Conservation (phyloP, 139 green algal genomes). For the Chlamydomonas applanata region DNA sequence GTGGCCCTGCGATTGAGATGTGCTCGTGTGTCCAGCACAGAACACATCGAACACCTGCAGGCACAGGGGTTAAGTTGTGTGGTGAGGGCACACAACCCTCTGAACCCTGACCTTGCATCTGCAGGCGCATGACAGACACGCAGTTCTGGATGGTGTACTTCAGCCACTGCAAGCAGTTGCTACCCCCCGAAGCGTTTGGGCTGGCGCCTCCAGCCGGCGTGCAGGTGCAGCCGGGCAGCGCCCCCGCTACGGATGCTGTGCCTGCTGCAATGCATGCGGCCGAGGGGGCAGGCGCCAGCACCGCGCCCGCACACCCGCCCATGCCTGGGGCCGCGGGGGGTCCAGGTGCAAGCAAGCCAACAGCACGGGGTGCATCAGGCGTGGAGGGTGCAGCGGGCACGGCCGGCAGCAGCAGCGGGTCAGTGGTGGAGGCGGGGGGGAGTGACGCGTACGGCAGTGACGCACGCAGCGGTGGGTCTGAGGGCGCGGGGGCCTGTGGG, state of each 20-base stretch:
- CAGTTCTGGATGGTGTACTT: conserved; percentile 87
- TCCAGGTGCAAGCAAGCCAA: not conserved
- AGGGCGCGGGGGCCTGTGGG: not conserved
- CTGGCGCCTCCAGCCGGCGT: not conserved
- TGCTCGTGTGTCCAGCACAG: not conserved
- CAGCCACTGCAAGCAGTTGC: conserved; percentile 35
- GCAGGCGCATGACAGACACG: conserved; percentile 71
- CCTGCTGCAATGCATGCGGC: no score
- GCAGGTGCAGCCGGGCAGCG: not conserved
- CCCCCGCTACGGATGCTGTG: no score
- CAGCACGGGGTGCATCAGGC: not conserved
- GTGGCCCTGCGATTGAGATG: not conserved
- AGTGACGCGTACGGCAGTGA: not conserved
- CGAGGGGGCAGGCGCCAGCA: no score
- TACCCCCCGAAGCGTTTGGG: conserved; percentile 22
- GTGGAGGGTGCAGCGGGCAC: not conserved
- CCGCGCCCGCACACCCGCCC: no score
- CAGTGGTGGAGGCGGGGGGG: not conserved
- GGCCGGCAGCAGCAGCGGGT: not conserved
- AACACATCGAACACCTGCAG: no score
- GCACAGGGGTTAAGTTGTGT: no score
- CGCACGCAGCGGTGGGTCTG: not conserved
- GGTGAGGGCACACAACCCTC: not conserved
- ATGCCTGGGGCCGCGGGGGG: no score
- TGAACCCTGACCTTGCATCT: not conserved